A percentile compares a stretch with the other conserved stretches of the same genome.
These are phyloP conservation scores for Candida tropicalis DNA, from an alignment of 1,139 yeast species.

Conservation along the genomic window DNA sequence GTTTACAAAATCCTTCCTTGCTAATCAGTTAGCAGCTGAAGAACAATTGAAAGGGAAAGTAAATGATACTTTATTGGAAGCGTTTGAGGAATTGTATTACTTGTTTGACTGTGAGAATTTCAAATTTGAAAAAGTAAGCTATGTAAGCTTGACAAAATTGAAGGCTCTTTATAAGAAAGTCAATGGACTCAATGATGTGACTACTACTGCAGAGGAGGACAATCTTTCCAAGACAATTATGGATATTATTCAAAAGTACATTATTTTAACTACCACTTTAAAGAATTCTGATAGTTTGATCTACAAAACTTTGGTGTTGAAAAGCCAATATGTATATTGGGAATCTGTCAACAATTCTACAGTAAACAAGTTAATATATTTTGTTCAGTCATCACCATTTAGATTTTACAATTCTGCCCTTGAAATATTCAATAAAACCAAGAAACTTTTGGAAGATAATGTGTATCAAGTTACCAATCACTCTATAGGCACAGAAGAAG, in stretches of 20 bases:
- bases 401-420: constrained; percentile 21
- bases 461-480: constrained; percentile 4
- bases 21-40: constrained; percentile 12
- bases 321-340: constrained; percentile 43
- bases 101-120: constrained; percentile 28
- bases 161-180: constrained; percentile 15
- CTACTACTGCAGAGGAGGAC: constrained; percentile 1
- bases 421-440: constrained; percentile 11
- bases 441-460: constrained; percentile 8
- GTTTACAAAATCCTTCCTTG: constrained; percentile 16
- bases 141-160: constrained; percentile 19
- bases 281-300: constrained; percentile 38
- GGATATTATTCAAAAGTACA: constrained; percentile 28
- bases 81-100: constrained; percentile 28
- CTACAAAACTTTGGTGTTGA: constrained; percentile 36
- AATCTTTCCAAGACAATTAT: constrained; percentile 11
- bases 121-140: constrained; percentile 20
- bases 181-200: constrained; percentile 1
- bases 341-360: constrained; percentile 28
- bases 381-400: constrained; percentile 37
- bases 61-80: constrained; percentile 27
- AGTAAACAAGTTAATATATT: constrained; percentile 31
- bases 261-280: constrained; percentile 27
- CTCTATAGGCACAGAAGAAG: constrained; percentile 20
- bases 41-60: constrained; percentile 21